Evolutionary conservation across 2,329 filamentous ascomycete genomes (phyloP).

Genomic region (Aspergillus sojae): DNA sequence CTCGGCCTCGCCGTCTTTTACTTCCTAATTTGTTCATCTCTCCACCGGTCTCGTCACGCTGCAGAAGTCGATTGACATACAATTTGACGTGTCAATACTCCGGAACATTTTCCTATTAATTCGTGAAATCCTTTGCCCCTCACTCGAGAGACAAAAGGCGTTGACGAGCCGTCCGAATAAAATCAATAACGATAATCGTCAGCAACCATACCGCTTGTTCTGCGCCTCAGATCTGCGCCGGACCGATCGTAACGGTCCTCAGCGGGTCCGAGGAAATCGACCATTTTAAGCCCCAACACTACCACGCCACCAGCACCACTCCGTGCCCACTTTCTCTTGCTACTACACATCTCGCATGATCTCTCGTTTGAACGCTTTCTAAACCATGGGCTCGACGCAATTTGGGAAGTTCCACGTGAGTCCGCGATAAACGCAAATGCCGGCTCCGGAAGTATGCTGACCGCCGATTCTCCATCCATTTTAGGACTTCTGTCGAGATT

Average conservation of each 20-base stretch:
- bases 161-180: not conserved
- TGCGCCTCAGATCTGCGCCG: constrained; percentile 23
- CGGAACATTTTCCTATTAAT: constrained; percentile 5
- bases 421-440: constrained; percentile 14
- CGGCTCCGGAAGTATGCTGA: constrained; percentile 18
- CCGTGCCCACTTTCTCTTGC: constrained; percentile 7
- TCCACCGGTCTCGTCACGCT: constrained; percentile 5
- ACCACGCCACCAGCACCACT: constrained; percentile 8
- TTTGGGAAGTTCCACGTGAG: constrained; percentile 63
- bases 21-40: not conserved
- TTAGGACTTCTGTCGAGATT: constrained; percentile 81
- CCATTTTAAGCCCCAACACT: constrained; percentile 17
- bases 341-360: constrained; percentile 15
- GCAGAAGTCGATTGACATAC: constrained; percentile 9
- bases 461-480: constrained; percentile 23
- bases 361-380: constrained; percentile 15
- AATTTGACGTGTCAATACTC: constrained; percentile 12
- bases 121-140: not conserved
- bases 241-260: constrained; percentile 26
- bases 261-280: constrained; percentile 28
- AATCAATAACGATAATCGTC: not conserved
- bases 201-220: constrained; percentile 3
- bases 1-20: not conserved
- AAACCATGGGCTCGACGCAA: constrained; percentile 54
- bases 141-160: not conserved